Percentiles rank a stretch among this genome's conserved stretches.
These are phyloP conservation scores for Singerocomus inundabilis DNA, from an alignment of 1,284 basidiomycete genomes.

Conservation along the genomic window DNA sequence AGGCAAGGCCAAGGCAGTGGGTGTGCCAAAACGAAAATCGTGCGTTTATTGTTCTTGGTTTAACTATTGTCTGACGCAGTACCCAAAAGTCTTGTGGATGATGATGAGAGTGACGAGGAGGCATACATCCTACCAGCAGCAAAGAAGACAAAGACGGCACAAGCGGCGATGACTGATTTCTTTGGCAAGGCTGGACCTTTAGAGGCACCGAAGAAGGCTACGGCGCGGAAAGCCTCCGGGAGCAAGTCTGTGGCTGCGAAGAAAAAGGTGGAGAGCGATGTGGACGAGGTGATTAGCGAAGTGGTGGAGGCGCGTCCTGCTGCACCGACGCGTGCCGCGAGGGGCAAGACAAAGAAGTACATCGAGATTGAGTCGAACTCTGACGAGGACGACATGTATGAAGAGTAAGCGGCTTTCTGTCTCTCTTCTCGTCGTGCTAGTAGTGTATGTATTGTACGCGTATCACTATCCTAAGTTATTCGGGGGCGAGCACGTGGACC, in stretches of 20 bases:
- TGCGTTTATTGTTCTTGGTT: conserved; percentile 26
- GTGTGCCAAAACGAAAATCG: conserved; percentile 55
- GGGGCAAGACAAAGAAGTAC: conserved; percentile 47
- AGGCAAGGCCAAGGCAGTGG: conserved; percentile 40
- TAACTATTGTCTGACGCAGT: conserved; percentile 5
- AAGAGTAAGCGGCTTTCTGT: conserved; percentile 12
- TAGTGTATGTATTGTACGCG: background rate
- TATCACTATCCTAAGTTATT: background rate
- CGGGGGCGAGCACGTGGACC: conserved; percentile 8
- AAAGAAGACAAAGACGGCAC: conserved; percentile 49
- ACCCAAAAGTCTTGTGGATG: conserved; percentile 33
- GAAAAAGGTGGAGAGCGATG: conserved; percentile 39
- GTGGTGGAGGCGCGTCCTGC: conserved; percentile 19
- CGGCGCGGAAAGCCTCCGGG: conserved; percentile 50
- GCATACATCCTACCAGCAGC: conserved; percentile 42
- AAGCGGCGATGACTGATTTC: conserved; percentile 56
- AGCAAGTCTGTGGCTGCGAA: conserved; percentile 45
- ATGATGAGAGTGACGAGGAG: conserved; percentile 44
- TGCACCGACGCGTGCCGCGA: conserved; percentile 36
- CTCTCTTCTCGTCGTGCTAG: background rate
- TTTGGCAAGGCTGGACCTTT: conserved; percentile 49
- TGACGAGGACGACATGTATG: conserved; percentile 36
- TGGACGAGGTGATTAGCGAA: conserved; percentile 27
- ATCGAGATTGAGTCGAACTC: conserved; percentile 51
- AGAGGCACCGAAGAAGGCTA: conserved; percentile 35